Conservation (phyloP, 2,329 filamentous ascomycete species). For the Penicillium sp. region DNA sequence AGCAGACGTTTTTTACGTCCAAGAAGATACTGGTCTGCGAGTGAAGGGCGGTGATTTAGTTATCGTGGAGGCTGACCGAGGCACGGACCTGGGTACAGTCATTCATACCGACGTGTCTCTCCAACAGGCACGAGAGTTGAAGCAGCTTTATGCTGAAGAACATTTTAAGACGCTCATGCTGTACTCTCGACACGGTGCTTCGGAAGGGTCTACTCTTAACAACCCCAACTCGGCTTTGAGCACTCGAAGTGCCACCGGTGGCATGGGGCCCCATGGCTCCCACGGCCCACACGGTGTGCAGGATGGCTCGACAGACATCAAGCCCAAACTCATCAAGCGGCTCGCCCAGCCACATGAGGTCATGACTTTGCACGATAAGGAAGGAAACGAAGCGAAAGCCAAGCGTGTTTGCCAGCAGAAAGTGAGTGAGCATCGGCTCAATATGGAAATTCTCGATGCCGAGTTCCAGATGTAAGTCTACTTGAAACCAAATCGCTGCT, state of each 20-base stretch:
- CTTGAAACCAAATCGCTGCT: not conserved
- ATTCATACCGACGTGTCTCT: slow-evolving; percentile 83
- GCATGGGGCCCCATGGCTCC: slow-evolving; percentile 71
- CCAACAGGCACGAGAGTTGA: slow-evolving; percentile 80
- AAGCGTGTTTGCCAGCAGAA: slow-evolving; percentile 97
- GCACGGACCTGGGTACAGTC: slow-evolving; percentile 91
- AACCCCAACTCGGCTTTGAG: slow-evolving; percentile 55
- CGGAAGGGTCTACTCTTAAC: slow-evolving; percentile 41
- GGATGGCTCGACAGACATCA: slow-evolving; percentile 71
- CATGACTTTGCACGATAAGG: slow-evolving; percentile 83
- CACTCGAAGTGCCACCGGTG: slow-evolving; percentile 67
- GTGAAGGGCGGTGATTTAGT: slow-evolving; percentile 91
- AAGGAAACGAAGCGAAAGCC: slow-evolving; percentile 95
- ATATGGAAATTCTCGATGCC: slow-evolving; percentile 98
- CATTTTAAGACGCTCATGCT: slow-evolving; percentile 99
- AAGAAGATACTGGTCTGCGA: slow-evolving; percentile 87
- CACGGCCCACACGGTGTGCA: slow-evolving; percentile 69
- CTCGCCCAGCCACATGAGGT: slow-evolving; percentile 90
- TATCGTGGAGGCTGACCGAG: slow-evolving; percentile 94
- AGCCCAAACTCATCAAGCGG: slow-evolving; percentile 95
- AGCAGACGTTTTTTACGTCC: slow-evolving; percentile 94
- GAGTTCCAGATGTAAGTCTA: slow-evolving; percentile 91
- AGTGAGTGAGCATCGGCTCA: slow-evolving; percentile 86
- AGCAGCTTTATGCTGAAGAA: slow-evolving; percentile 88
- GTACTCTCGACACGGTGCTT: slow-evolving; percentile 75